A percentile compares a stretch with the other conserved stretches of the same genome.
Evolutionary conservation across 1,284 basidiomycete species (phyloP).

Genomic region (Ustilago shanxiensis): DNA sequence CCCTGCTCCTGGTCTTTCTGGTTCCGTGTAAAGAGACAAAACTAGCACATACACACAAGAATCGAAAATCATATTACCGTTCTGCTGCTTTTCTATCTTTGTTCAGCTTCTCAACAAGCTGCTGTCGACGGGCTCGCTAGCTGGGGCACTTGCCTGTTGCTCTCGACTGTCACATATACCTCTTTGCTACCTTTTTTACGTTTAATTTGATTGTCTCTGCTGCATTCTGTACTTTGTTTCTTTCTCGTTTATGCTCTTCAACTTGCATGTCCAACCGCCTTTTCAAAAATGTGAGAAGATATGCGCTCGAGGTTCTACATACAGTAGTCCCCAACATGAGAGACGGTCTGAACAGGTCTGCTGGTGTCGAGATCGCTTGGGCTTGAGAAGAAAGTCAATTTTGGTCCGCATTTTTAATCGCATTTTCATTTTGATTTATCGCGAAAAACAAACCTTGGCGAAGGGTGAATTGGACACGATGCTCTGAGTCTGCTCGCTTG

Average conservation of each 20-base stretch:
- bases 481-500: background rate
- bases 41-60: background rate
- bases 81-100: background rate
- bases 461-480: background rate
- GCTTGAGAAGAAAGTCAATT: too few relatives aligned
- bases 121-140: background rate
- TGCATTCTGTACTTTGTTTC: background rate
- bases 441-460: background rate
- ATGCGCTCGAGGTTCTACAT: background rate
- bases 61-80: too few relatives aligned
- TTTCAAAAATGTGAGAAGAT: background rate
- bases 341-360: too few relatives aligned
- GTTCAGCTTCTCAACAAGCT: slow-evolving; percentile 29
- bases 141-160: too few relatives aligned
- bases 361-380: too few relatives aligned
- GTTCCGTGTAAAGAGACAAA: slow-evolving; percentile 39
- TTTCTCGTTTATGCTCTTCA: slow-evolving; percentile 1
- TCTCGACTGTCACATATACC: background rate
- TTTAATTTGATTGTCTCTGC: background rate
- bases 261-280: background rate
- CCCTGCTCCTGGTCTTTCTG: slow-evolving; percentile 55
- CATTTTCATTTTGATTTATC: background rate
- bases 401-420: background rate
- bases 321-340: too few relatives aligned
- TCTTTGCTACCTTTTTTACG: background rate